These are phyloP conservation scores for Ogataea pini DNA, from an alignment of 805 yeast species.

Conservation along the genomic window DNA sequence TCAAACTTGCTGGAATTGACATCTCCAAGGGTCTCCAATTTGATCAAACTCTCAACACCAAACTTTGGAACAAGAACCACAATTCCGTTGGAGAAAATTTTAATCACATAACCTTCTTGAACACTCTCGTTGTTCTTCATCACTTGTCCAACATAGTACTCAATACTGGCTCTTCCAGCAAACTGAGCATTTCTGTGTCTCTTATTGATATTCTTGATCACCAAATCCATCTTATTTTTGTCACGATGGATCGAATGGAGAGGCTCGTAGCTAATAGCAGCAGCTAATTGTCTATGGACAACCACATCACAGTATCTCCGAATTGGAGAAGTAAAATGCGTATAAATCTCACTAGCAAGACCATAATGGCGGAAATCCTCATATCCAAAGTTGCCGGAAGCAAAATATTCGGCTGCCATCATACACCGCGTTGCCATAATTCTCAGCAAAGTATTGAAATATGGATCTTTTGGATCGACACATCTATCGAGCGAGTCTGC, in stretches of 20 bases:
- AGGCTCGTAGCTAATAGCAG: conserved; percentile 94
- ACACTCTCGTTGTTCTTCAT: conserved; percentile 79
- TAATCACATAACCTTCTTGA: conserved; percentile 89
- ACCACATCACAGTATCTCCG: conserved; percentile 97
- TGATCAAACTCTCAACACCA: conserved; percentile 93
- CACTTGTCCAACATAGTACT: conserved; percentile 97
- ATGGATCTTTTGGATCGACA: conserved; percentile 78
- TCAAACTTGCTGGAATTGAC: conserved; percentile 63
- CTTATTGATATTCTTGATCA: conserved; percentile 85
- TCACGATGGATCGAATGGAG: conserved; percentile 82
- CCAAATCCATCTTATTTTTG: conserved; percentile 83
- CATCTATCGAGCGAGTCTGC: conserved; percentile 94
- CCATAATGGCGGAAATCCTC: conserved; percentile 96
- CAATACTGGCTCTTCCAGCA: conserved; percentile 98
- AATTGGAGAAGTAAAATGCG: conserved; percentile 98
- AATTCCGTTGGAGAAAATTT: conserved; percentile 91
- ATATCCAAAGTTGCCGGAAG: conserved; percentile 85
- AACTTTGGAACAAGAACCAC: conserved; percentile 93
- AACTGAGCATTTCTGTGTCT: conserved; percentile 98
- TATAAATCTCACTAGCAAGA: conserved; percentile 93
- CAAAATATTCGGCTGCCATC: conserved; percentile 98
- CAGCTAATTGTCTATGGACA: conserved; percentile 96
- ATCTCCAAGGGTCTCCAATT: conserved; percentile 72
- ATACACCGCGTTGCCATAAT: conserved; percentile 98
- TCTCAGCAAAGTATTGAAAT: conserved; percentile 88